Evolutionary conservation across 176 grass and related monocot genomes (phyloP).

Genomic region (Zea mays): DNA sequence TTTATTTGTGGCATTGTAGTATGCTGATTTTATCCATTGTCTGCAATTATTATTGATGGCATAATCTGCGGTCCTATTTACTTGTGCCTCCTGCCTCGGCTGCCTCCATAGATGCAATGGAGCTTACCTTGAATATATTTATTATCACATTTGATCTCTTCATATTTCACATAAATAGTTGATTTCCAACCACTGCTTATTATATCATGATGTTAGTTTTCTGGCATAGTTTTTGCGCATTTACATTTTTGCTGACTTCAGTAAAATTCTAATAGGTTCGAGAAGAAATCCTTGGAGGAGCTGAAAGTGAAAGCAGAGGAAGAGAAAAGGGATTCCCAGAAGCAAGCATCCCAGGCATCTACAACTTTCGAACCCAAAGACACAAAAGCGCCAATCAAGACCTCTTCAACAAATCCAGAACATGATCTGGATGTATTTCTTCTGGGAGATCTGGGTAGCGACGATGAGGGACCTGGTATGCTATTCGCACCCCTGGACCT

Average conservation of each 20-base stretch:
- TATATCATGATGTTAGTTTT: not conserved
- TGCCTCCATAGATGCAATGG: not conserved
- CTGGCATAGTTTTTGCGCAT: not conserved
- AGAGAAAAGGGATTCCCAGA: constrained; percentile 49
- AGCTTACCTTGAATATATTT: constrained; percentile 13
- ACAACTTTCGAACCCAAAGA: constrained; percentile 47
- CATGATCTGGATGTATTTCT: constrained; percentile 95
- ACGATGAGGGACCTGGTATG: constrained; percentile 77
- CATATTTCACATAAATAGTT: constrained; percentile 10
- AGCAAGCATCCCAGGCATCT: constrained; percentile 49
- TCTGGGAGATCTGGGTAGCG: constrained; percentile 86
- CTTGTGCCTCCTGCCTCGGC: not conserved
- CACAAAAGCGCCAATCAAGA: constrained; percentile 71
- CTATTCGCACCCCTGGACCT: constrained; percentile 27
- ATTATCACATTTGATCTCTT: not conserved
- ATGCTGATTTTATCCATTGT: not conserved
- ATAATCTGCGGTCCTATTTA: not conserved
- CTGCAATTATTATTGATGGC: not conserved
- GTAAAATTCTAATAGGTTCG: constrained; percentile 57
- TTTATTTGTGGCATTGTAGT: not conserved
- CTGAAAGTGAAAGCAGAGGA: constrained; percentile 70
- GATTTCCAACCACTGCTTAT: constrained; percentile 17
- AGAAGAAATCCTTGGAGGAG: constrained; percentile 83
- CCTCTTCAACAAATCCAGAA: constrained; percentile 68
- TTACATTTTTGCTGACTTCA: constrained; percentile 20